Conservation (phyloP, 352 stramenopile genomes). For the Phytophthora palmivora region DNA sequence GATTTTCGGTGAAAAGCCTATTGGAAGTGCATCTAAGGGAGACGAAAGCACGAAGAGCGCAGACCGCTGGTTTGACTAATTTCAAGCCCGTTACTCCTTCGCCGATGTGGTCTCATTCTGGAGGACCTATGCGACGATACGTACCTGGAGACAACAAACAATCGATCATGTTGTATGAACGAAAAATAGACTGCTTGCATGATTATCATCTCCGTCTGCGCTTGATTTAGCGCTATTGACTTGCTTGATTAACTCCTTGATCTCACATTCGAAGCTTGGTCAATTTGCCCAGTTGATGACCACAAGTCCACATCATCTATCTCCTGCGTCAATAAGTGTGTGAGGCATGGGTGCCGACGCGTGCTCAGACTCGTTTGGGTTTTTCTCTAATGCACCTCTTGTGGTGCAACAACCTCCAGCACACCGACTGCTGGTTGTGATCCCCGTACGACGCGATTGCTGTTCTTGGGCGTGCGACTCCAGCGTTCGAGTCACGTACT, state of each 20-base stretch:
- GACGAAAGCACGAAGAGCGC: slow-evolving; percentile 28
- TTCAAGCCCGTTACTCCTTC: slow-evolving; percentile 8
- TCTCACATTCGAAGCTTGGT: neutral
- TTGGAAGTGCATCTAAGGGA: slow-evolving; percentile 7
- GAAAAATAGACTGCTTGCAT: slow-evolving; percentile 30
- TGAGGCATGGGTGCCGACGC: slow-evolving; percentile 17
- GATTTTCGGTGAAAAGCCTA: slow-evolving; percentile 69
- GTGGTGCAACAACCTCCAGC: slow-evolving; percentile 25
- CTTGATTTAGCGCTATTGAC: slow-evolving; percentile 18
- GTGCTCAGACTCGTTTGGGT: slow-evolving; percentile 28
- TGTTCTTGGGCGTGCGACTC: slow-evolving; percentile 17
- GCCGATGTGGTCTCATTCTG: too few species aligned
- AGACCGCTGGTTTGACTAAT: slow-evolving; percentile 81
- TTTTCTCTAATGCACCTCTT: slow-evolving; percentile 23
- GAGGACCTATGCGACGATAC: neutral
- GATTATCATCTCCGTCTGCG: neutral
- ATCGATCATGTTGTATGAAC: slow-evolving; percentile 9
- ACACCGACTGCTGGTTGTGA: slow-evolving; percentile 27
- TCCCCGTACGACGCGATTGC: slow-evolving; percentile 32
- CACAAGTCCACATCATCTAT: too few species aligned
- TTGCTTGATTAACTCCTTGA: slow-evolving; percentile 8
- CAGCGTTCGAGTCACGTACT: slow-evolving; percentile 26
- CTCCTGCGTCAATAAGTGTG: slow-evolving; percentile 5
- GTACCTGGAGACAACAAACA: slow-evolving; percentile 13
- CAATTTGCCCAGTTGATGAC: slow-evolving; percentile 4